Conservation (phyloP, 306 rosid genomes). For the Ammopiptanthus mongolicus region DNA sequence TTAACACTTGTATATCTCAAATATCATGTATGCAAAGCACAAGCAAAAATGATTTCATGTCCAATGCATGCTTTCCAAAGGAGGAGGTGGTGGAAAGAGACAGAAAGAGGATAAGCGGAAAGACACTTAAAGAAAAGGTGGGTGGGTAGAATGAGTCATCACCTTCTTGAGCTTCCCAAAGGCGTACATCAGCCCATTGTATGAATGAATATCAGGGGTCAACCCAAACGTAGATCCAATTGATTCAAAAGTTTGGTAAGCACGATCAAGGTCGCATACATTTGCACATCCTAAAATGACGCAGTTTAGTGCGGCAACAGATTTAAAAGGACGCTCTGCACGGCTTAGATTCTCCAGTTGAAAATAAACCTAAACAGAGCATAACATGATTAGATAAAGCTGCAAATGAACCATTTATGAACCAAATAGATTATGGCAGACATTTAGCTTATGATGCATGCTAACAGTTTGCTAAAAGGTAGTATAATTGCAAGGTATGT, state of each 20-base stretch:
- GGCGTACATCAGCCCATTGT: slow-evolving; percentile 75
- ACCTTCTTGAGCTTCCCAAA: slow-evolving; percentile 95
- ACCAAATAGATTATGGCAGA: not conserved
- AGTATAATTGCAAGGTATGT: not conserved
- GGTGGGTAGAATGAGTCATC: not conserved
- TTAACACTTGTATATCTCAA: not conserved
- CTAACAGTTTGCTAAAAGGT: not conserved
- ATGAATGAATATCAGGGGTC: slow-evolving; percentile 87
- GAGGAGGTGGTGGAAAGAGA: not conserved
- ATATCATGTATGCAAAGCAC: not conserved
- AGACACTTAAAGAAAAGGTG: not conserved
- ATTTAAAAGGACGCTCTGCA: slow-evolving; percentile 78
- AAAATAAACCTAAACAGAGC: slow-evolving; percentile 68
- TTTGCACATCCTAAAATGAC: slow-evolving; percentile 87
- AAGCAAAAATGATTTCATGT: slow-evolving; percentile 6
- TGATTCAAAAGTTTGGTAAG: slow-evolving; percentile 96
- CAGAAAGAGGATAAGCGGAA: not conserved
- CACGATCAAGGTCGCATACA: slow-evolving; percentile 95
- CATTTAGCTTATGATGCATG: slow-evolving; percentile 10
- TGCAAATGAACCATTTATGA: not conserved
- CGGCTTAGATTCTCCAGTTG: slow-evolving; percentile 80
- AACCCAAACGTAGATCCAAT: slow-evolving; percentile 72
- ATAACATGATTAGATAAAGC: slow-evolving; percentile 23
- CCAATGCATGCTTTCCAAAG: not conserved
- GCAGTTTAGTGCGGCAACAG: slow-evolving; percentile 86